Evolutionary conservation across 257 asterid genomes (phyloP).

Genomic region (Scutellaria minor): DNA sequence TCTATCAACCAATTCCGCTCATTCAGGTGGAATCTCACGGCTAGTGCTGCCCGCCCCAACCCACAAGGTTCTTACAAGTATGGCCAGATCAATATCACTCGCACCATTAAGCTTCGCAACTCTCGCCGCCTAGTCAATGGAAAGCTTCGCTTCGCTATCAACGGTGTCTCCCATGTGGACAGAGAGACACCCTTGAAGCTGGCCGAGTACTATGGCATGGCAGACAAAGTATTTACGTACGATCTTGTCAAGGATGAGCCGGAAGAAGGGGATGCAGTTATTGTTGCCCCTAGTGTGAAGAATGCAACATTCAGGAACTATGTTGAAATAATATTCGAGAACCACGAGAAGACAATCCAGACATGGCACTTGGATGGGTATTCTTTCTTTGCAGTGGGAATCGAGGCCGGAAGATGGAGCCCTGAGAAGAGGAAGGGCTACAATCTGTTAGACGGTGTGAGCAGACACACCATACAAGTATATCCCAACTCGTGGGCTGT

Average conservation of each 20-base stretch:
- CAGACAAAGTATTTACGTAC: slow-evolving; percentile 45
- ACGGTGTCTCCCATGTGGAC: slow-evolving; percentile 55
- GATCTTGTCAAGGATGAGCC: slow-evolving; percentile 50
- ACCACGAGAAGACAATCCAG: slow-evolving; percentile 58
- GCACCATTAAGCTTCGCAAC: slow-evolving; percentile 51
- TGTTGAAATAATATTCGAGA: slow-evolving; percentile 58
- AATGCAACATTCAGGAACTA: slow-evolving; percentile 51
- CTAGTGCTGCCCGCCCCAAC: slow-evolving; percentile 71
- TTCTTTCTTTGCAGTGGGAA: slow-evolving; percentile 59
- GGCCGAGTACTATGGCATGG: slow-evolving; percentile 51
- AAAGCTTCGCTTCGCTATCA: slow-evolving; percentile 55
- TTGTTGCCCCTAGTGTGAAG: slow-evolving; percentile 46
- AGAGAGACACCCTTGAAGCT: slow-evolving; percentile 54
- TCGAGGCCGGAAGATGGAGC: slow-evolving; percentile 63
- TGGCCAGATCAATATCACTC: slow-evolving; percentile 64
- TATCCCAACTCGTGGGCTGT: slow-evolving; percentile 70
- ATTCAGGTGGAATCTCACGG: slow-evolving; percentile 58
- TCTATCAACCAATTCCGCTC: slow-evolving; percentile 63
- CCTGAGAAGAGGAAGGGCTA: slow-evolving; percentile 61
- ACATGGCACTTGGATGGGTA: slow-evolving; percentile 59
- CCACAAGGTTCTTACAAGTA: slow-evolving; percentile 67
- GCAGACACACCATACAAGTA: slow-evolving; percentile 65
- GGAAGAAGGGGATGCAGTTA: neutral
- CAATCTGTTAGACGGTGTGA: slow-evolving; percentile 52
- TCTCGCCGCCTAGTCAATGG: slow-evolving; percentile 35